Base-by-base conservation (phyloP, 228 moss, liverwort and hornwort genomes). In the Sphagnum magellanicum region DNA sequence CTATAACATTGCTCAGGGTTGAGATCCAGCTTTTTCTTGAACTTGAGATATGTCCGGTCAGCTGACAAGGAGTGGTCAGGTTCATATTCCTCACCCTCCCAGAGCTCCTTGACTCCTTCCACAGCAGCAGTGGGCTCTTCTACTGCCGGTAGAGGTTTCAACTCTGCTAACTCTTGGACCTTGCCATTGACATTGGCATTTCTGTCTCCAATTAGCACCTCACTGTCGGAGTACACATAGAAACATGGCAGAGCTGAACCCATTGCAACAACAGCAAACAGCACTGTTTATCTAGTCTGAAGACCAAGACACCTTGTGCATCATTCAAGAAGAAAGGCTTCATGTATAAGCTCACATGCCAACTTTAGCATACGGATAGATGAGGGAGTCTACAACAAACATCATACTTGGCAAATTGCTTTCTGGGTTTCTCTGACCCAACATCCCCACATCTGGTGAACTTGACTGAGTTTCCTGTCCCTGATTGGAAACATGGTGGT, bases 21-120 rank as follows among this genome's bases (percentile, higher is more conserved):
- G 59, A 32, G 32, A 32, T 0, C 0, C 32, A 32, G 32, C 32
- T 32, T 32, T 32, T 32, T 32, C 32, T 32, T 32, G 32, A 32
- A 32, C 32, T 68, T 75, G 4, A 84, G 70, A 74, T 81, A 84
- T 1, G 84, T 81, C 52, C 71, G 70, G 63, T 79, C 84, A 1
- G 68, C 81, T 49, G 70, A 67, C 0, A 81, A 51, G 10, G 81
- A 80, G 49, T 68, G 67, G 61, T 81, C 78, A 67, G 68, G 77
- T 69, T 84, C 84, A 66, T 84, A 84, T 48, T 84, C 84, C 66
- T 84, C 84, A 51, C 72, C 71, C 60, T 72, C 84, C 84, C 84
- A 84, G 10, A 50, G 69, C 11, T 84, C 84, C 65, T 72, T 77
- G 59, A 7, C 15, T 14, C 67, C 63, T 5, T 64, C 66, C 50